Evolutionary conservation across 2,329 filamentous ascomycete species (phyloP).

Genomic region (Eurotiales sp.): DNA sequence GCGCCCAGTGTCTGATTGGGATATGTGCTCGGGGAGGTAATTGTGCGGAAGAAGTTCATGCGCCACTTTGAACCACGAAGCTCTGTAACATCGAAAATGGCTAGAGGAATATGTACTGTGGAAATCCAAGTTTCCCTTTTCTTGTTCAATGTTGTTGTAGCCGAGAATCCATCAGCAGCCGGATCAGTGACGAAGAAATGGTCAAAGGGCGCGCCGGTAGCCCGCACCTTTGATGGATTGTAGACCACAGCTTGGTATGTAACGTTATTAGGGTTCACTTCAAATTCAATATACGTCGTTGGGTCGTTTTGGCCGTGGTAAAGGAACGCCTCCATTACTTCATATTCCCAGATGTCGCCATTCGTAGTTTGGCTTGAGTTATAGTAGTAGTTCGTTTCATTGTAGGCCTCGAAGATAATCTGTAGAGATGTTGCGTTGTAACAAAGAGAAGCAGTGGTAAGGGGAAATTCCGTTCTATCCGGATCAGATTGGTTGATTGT

Average conservation of each 20-base stretch:
- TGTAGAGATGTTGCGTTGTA: slow-evolving; percentile 9
- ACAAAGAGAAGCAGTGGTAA: slow-evolving; percentile 8
- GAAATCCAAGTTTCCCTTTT: slow-evolving; percentile 8
- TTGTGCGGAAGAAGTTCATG: slow-evolving; percentile 15
- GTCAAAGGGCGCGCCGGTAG: slow-evolving; percentile 10
- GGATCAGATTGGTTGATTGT: slow-evolving; percentile 11
- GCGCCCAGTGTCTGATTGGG: slow-evolving; percentile 13
- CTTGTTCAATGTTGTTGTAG: slow-evolving; percentile 2
- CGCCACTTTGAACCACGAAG: slow-evolving; percentile 10
- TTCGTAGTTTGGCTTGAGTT: slow-evolving; percentile 13
- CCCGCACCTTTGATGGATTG: slow-evolving; percentile 11
- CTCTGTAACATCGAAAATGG: slow-evolving; percentile 8
- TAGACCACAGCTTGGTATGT: slow-evolving; percentile 13
- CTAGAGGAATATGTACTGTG: slow-evolving; percentile 9
- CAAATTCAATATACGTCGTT: slow-evolving; percentile 13
- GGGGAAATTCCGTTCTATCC: slow-evolving; percentile 6
- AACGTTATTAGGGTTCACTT: slow-evolving; percentile 12
- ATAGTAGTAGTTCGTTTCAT: slow-evolving; percentile 14
- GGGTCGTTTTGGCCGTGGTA: slow-evolving; percentile 13
- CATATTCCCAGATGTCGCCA: slow-evolving; percentile 14
- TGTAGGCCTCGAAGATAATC: slow-evolving; percentile 7
- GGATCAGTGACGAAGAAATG: slow-evolving; percentile 13
- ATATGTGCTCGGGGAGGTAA: slow-evolving; percentile 14
- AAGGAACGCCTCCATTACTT: slow-evolving; percentile 14
- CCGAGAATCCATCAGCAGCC: slow-evolving; percentile 7